A percentile compares a stretch with the other conserved stretches of the same genome.
Conservation (phyloP, 495 filamentous ascomycete genomes). For the Neurospora terricola region DNA sequence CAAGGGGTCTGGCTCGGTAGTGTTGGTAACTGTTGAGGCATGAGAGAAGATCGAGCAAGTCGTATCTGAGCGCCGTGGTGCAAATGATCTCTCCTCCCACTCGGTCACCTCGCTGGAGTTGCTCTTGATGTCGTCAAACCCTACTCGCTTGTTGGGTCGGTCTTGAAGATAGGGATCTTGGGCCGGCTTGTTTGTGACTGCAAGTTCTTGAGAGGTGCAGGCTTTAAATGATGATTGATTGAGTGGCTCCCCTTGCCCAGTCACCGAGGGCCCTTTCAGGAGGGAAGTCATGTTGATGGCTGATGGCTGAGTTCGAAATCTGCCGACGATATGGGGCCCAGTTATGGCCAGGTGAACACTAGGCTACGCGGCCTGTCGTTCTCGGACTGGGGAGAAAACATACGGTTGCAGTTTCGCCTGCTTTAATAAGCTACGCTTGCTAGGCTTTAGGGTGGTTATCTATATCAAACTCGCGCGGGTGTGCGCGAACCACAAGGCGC, state of each 20-base stretch:
- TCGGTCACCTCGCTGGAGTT: background rate
- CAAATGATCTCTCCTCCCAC: background rate
- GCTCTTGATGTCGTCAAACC: background rate
- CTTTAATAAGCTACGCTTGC: background rate
- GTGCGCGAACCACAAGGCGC: background rate
- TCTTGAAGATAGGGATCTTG: background rate
- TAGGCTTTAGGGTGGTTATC: background rate
- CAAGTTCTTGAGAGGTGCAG: background rate
- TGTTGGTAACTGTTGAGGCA: slow-evolving; percentile 10
- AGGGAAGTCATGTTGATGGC: background rate
- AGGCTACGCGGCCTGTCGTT: background rate
- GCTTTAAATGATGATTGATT: background rate
- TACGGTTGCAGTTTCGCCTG: background rate
- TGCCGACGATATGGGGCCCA: background rate
- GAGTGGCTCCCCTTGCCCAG: background rate
- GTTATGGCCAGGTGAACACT: background rate
- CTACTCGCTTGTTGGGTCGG: background rate
- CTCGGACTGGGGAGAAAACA: background rate
- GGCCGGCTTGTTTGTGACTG: slow-evolving; percentile 2
- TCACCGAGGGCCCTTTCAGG: background rate
- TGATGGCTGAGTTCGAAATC: background rate
- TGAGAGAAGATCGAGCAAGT: slow-evolving; percentile 4
- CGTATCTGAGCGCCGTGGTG: slow-evolving; percentile 7
- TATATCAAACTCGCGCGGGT: background rate
- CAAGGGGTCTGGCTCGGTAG: slow-evolving; percentile 11